Percentiles rank a stretch among this genome's conserved stretches.
Evolutionary conservation across 75 land plant species (phyloP).

Genomic region (Selaginella moellendorffii): DNA sequence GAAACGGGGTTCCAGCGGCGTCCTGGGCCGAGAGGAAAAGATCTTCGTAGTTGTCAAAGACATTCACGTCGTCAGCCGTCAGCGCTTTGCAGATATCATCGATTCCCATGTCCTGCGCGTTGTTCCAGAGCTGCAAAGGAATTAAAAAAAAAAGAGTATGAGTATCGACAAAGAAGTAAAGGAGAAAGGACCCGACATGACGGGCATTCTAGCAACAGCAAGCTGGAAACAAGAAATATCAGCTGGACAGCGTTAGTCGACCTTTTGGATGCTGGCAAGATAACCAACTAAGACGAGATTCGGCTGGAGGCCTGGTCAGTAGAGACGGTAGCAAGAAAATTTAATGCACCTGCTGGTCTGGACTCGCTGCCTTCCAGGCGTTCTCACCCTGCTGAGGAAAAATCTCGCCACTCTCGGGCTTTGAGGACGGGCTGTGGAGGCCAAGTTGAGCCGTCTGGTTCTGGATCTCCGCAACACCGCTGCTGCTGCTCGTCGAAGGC

Average conservation of each 20-base stretch:
- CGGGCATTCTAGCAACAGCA: background rate
- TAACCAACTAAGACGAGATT: too few relatives aligned
- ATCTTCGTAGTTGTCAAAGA: slow-evolving; percentile 75
- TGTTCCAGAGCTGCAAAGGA: background rate
- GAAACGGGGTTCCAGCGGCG: slow-evolving; percentile 15
- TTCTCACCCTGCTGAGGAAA: background rate
- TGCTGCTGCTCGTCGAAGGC: too few relatives aligned
- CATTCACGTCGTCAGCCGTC: slow-evolving; percentile 40
- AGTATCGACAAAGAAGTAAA: background rate
- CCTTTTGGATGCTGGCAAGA: too few relatives aligned
- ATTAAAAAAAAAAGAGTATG: background rate
- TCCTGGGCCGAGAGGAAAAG: slow-evolving; percentile 39
- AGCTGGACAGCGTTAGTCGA: too few relatives aligned
- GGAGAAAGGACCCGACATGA: background rate
- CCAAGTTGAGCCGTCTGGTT: too few relatives aligned
- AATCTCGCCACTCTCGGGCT: too few relatives aligned
- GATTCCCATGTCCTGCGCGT: background rate
- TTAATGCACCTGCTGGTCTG: background rate
- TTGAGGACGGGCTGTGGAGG: too few relatives aligned
- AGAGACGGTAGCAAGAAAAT: background rate
- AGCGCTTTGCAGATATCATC: slow-evolving; percentile 23
- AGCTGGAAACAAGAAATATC: too few relatives aligned
- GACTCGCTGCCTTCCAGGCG: background rate
- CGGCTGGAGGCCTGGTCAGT: too few relatives aligned
- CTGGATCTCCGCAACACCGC: too few relatives aligned